Evolutionary conservation across 2,329 filamentous ascomycete species (phyloP).

Genomic region (Anisogramma anomala): DNA sequence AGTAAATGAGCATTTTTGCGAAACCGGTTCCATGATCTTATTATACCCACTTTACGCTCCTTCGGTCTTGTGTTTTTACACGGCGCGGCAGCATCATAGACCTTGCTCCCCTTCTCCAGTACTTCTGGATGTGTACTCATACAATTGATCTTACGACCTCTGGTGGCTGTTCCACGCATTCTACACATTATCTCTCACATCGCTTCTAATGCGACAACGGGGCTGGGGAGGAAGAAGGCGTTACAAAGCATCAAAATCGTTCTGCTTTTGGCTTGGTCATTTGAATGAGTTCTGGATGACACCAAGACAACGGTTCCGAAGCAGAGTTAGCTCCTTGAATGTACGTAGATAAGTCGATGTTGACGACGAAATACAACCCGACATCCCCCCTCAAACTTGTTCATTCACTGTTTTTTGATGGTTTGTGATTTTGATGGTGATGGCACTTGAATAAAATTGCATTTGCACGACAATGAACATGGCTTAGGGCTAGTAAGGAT

Average conservation of each 20-base stretch:
- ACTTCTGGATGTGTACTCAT: conserved; percentile 40
- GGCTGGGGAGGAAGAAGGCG: conserved; percentile 38
- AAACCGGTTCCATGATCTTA: conserved; percentile 6
- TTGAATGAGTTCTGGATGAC: conserved; percentile 33
- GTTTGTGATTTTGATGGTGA: not conserved
- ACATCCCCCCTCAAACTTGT: conserved; percentile 43
- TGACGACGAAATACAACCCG: conserved; percentile 37
- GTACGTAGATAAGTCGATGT: conserved; percentile 28
- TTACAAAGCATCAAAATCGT: conserved; percentile 41
- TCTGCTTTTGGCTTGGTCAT: conserved; percentile 25
- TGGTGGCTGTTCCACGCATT: conserved; percentile 23
- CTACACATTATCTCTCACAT: conserved; percentile 17
- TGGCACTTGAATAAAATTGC: too few relatives aligned
- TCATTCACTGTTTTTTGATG: not conserved
- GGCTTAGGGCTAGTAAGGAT: too few relatives aligned
- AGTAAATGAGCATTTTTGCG: conserved; percentile 33
- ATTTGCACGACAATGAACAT: too few relatives aligned
- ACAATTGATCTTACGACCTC: too few relatives aligned
- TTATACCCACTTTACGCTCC: conserved; percentile 19
- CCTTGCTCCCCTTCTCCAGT: conserved; percentile 21
- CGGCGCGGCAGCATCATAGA: conserved; percentile 24
- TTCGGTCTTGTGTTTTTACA: conserved; percentile 20
- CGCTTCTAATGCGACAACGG: conserved; percentile 35
- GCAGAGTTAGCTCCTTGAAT: conserved; percentile 31
- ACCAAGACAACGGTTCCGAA: conserved; percentile 29